These are phyloP conservation scores for Suillus cothurnatus DNA, from an alignment of 768 basidiomycete genomes.

Conservation along the genomic window DNA sequence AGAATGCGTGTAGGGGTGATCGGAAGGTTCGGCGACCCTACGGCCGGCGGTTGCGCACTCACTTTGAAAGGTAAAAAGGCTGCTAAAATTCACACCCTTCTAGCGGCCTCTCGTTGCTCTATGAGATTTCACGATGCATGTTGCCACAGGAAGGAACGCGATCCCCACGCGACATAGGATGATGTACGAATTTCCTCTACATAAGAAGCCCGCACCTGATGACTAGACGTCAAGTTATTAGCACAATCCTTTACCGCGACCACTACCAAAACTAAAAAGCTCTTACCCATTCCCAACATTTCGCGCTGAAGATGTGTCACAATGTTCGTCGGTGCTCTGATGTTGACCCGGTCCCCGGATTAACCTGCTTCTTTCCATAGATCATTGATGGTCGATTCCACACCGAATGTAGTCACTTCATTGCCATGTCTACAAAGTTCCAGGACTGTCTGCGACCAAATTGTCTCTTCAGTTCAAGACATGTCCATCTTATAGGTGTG, in stretches of 20 bases:
- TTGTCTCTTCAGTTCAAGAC: slow-evolving; percentile 73
- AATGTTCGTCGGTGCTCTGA: slow-evolving; percentile 51
- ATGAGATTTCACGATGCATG: slow-evolving; percentile 22
- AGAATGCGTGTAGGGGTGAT: slow-evolving; percentile 4
- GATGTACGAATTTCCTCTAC: slow-evolving; percentile 30
- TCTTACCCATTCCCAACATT: slow-evolving; percentile 16
- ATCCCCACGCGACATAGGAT: slow-evolving; percentile 40
- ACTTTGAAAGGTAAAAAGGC: slow-evolving; percentile 18
- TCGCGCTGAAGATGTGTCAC: slow-evolving; percentile 58
- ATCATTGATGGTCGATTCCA: slow-evolving; percentile 78
- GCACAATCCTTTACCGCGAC: not conserved
- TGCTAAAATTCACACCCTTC: not conserved
- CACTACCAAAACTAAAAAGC: not conserved
- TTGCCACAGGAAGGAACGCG: slow-evolving; percentile 37
- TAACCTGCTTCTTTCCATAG: slow-evolving; percentile 37
- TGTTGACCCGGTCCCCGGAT: slow-evolving; percentile 8
- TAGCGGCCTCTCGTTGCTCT: slow-evolving; percentile 8
- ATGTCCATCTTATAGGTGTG: slow-evolving; percentile 57
- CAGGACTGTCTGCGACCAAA: slow-evolving; percentile 66
- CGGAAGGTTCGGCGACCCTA: slow-evolving; percentile 11
- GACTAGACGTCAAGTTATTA: not conserved
- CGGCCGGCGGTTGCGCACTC: slow-evolving; percentile 11
- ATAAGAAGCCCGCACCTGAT: slow-evolving; percentile 25
- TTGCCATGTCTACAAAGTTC: slow-evolving; percentile 66
- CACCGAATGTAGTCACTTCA: slow-evolving; percentile 70